Base-by-base conservation (phyloP, 2,329 filamentous ascomycete species). In the Thyridium curvatum region DNA sequence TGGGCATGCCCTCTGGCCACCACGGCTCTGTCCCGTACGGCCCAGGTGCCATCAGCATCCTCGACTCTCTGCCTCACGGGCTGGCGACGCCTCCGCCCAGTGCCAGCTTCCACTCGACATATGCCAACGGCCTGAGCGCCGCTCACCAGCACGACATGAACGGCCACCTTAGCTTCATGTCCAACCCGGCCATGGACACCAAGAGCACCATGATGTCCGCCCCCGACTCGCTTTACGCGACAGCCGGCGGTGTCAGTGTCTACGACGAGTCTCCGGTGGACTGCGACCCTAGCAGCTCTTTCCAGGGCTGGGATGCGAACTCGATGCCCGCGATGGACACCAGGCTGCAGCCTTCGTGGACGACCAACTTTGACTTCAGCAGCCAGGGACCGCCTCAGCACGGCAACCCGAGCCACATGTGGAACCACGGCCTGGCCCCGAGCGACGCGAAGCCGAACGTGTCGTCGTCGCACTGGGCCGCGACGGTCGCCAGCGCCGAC, bases 81-180 rank as follows among this genome's bases (percentile, higher is more conserved):
- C 68, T 79, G 14, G 68, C 68, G 18, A 79, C 77, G 6, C 75
- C 77, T 17, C 75, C 75, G 4, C 74, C 72, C 4, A 73, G 69
- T 3, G 74, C 72, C 2, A 66, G 66, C 2, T 55, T 79, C 12
- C 65, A 70, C 17, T 62, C 62, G 30, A 64, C 66, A 0, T 73
- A 72, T 47, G 60, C 66, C 13, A 63, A 64, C 42, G 50, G 41
- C 35, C 74, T 73, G 50, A 68, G 72, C 41, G 45, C 40, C 15
- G 37, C 41, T 4, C 41, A 43, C 41, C 47, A 47, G 7, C 47
- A 46, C 30, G 47, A 46, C 18, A 44, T 54, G 3, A 51, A 55
- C 16, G 55, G 59, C 38, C 53, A 61, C 29, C 44, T 67, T 5
- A 55, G 56, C 44, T 69, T 66, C 48, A 52, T 61, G 37, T 60